Base-by-base conservation (phyloP, 2,329 filamentous ascomycete genomes). In the Graphilbum fragrans region DNA sequence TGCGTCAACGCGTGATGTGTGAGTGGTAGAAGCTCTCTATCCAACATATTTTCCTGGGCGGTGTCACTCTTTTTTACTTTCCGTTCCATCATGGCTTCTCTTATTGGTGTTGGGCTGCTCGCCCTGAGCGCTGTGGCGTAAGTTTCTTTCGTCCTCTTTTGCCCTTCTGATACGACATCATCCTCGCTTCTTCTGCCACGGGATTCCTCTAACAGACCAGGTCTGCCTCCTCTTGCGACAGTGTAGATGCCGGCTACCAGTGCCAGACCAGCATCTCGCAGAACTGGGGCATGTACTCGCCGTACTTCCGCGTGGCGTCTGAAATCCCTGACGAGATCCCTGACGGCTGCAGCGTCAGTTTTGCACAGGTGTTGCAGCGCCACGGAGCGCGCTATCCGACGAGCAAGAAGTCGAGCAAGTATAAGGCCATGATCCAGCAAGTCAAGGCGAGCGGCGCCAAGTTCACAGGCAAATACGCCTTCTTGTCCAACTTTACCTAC, bases 321-420 rank as follows among this genome's bases (percentile, higher is more conserved):
- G 65, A 74, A 3, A 74, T 86, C 38, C 65, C 74, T 14, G 53
- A 68, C 7, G 64, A 66, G 11, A 62, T 82, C 1, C 86, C 86
- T 0, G 50, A 63, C 1, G 67, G 65, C 18, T 94, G 88, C 60
- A 63, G 73, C 9, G 62, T 90, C 49, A 90, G 78, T 3, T 43
- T 94, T 58, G 87, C 72, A 1, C 82, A 88, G 52, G 65, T 87
- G n/a, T 70, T 95, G 37, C 86, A 85, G 20, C 78, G 88, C 4
- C 88, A 94, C 56, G 88, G 87, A 35, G 83, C 86, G 33, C 74
- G 87, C 41, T 81, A 86, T 55, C 87, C 87, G 1, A 94, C 86
- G 0, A 53, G 62, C 16, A 64, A 65, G 47, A 93, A 88, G 63
- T 73, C 77, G 1, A 56, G 58, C 14, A 55, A 58, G 12, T 94